Conservation (phyloP, 2,329 filamentous ascomycete species). For the Aspergillus floridensis region DNA sequence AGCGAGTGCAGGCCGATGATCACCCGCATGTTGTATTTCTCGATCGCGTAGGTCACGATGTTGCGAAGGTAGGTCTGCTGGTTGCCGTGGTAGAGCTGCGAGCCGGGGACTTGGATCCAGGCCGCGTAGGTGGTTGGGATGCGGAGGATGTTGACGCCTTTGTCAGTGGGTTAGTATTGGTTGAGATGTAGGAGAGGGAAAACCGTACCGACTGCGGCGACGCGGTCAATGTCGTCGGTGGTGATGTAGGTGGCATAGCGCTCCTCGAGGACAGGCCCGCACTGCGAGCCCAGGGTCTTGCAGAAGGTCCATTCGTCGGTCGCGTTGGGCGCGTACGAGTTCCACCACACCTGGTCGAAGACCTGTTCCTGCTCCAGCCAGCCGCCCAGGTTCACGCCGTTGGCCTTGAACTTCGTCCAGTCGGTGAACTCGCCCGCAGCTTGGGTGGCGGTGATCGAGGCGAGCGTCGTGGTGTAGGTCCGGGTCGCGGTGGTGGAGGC, state of each 20-base stretch:
- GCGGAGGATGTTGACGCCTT: constrained; percentile 12
- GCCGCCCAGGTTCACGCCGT: constrained; percentile 25
- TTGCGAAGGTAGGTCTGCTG: constrained; percentile 20
- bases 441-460: too few species aligned
- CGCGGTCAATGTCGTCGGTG: constrained; percentile 12
- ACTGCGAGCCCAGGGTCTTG: constrained; percentile 11
- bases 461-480: too few species aligned
- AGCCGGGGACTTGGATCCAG: constrained; percentile 25
- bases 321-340: constrained; percentile 18
- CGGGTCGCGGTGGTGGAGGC: too few species aligned
- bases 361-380: constrained; percentile 28
- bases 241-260: constrained; percentile 21
- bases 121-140: constrained; percentile 20
- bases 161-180: too few species aligned
- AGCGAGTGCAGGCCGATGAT: constrained; percentile 28
- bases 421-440: constrained; percentile 14
- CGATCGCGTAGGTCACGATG: constrained; percentile 25
- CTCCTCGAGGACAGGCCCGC: constrained; percentile 15
- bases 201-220: constrained; percentile 7
- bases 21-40: constrained; percentile 25
- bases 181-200: too few species aligned
- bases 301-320: constrained; percentile 27
- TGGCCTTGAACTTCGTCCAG: constrained; percentile 19
- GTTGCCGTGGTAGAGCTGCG: constrained; percentile 24
- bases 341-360: constrained; percentile 25